Percentiles rank a stretch among this genome's conserved stretches.
Conservation (phyloP, 305 asterid species). For the Fraxinus ornus region DNA sequence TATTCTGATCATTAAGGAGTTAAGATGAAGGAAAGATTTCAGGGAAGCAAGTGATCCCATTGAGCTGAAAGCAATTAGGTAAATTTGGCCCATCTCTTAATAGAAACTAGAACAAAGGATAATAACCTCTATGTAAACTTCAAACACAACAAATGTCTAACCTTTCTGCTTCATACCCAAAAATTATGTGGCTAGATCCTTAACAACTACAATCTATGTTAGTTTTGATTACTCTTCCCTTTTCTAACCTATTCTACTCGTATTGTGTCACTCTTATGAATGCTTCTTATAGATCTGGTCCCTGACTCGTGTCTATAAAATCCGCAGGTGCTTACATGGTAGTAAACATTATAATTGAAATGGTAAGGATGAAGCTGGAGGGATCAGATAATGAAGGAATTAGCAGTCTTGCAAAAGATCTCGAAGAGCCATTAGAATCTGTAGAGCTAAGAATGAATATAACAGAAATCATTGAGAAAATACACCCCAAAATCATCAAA, state of each 20-base stretch:
- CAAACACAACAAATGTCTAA: too few relatives aligned
- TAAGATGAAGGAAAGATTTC: background rate
- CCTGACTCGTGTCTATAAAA: background rate
- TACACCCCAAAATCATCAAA: too few relatives aligned
- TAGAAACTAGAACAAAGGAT: background rate
- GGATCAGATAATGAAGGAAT: slow-evolving; percentile 68
- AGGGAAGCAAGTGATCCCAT: background rate
- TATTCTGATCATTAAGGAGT: background rate
- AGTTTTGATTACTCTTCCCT: background rate
- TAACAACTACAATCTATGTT: background rate
- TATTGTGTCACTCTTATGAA: background rate
- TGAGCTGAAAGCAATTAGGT: background rate
- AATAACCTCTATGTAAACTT: too few relatives aligned
- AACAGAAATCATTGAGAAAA: too few relatives aligned
- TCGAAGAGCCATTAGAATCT: slow-evolving; percentile 76
- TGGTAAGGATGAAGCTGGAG: slow-evolving; percentile 84
- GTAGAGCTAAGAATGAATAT: slow-evolving; percentile 76
- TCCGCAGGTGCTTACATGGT: slow-evolving; percentile 82
- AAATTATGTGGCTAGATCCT: background rate
- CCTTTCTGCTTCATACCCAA: background rate
- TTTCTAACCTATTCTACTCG: background rate
- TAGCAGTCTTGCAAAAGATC: slow-evolving; percentile 71
- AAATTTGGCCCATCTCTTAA: background rate
- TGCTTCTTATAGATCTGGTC: background rate
- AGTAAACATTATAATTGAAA: slow-evolving; percentile 78